Base-by-base conservation (phyloP, 305 asterid genomes). In the Fraxinus floribunda region DNA sequence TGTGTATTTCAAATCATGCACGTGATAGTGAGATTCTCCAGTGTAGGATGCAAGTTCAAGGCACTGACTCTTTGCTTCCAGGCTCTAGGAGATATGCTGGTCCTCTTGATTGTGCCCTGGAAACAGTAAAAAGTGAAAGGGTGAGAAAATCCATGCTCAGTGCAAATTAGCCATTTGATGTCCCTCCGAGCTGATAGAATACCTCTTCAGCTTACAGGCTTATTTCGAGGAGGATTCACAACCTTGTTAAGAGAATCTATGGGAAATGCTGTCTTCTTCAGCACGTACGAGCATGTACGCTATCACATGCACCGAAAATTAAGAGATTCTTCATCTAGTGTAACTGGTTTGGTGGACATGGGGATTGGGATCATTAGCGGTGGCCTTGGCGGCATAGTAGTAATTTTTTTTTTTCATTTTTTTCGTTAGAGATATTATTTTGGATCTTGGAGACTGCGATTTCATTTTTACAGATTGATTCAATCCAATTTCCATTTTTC, bases 21-120 rank as follows among this genome's bases (percentile, higher is more conserved):
- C 44, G 66, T 91, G 88, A 91, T 90, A 87, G 77, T 87, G 87
- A 85, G 75, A 82, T 90, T 85, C 88, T 95, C 85, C 99, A 95
- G 98, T 93, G 99, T 92, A 91, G 99, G 88, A 95, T 95, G 94
- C 99, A 95, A 90, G 95, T 94, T 90, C 99, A 94, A 88, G 98
- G 97, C 79, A 86, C 89, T 16, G 97, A 90, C 57, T 88, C 92
- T 52, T 73, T 88, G 80, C 79, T 88, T 83, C 87, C 88, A 15
- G 88, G 88, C 79, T 82, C 89, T 80, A 87, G 87, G 76, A 89
- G 92, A 86, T 95, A 92, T 86, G 89, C 81, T 20, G 80, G 97
- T 81, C 94, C 99, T 71, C 88, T 91, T 83, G 97, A 95, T 80
- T 95, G 99, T 85, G 97, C 98, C 72, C 82, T 91, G 66, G 91